These are phyloP conservation scores for Naganishia antarctica DNA, from an alignment of 768 basidiomycete species.

Conservation along the genomic window DNA sequence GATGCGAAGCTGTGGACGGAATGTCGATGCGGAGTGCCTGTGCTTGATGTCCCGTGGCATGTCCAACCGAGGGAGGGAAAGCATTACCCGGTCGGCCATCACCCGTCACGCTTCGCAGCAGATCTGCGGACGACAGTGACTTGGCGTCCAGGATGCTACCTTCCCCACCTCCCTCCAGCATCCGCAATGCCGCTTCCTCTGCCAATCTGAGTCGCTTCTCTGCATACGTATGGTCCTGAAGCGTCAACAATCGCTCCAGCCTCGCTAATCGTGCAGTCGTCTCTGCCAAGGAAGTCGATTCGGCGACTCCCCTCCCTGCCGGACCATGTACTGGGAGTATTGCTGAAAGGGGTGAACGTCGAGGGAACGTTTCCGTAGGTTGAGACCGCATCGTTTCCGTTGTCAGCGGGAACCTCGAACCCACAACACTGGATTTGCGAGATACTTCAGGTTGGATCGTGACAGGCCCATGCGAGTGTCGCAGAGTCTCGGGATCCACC, in stretches of 20 bases:
- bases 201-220: conserved; percentile 23
- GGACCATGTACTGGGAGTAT: not conserved
- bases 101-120: not conserved
- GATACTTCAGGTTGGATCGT: not conserved
- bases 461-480: not conserved
- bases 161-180: conserved; percentile 14
- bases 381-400: not conserved
- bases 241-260: conserved; percentile 18
- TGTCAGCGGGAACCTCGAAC: not conserved
- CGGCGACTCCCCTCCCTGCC: not conserved
- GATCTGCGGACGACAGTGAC: not conserved
- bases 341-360: too few species aligned
- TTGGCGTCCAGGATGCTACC: not conserved
- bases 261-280: conserved; percentile 23
- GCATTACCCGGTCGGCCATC: not conserved
- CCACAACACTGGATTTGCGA: not conserved
- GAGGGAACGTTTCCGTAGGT: not conserved
- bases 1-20: not conserved
- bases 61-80: not conserved
- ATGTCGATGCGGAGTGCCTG: not conserved
- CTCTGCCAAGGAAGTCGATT: conserved; percentile 15
- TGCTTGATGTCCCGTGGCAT: not conserved
- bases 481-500: not conserved
- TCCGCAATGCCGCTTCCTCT: conserved; percentile 19
- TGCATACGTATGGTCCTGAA: conserved; percentile 24